Conservation (phyloP, 2,329 filamentous ascomycete genomes). For the Fusarium haematococcum region DNA sequence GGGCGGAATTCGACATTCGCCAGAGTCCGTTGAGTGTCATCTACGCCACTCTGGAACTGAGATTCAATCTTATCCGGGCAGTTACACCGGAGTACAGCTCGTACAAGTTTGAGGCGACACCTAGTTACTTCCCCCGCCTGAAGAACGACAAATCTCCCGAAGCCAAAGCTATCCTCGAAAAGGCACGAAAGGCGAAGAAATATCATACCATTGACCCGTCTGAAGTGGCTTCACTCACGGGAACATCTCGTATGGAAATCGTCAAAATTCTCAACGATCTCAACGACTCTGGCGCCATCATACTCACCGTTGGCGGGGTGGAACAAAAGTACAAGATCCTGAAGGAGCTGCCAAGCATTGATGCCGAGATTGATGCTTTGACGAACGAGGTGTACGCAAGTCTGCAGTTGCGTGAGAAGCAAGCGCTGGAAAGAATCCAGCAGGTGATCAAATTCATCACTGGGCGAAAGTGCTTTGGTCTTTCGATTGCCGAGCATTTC, state of each 20-base stretch:
- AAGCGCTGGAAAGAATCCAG: conserved; percentile 63
- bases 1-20: conserved; percentile 65
- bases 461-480: conserved; percentile 62
- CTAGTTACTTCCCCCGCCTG: conserved; percentile 47
- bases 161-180: conserved; percentile 57
- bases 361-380: conserved; percentile 57
- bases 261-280: conserved; percentile 67
- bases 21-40: conserved; percentile 62
- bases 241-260: conserved; percentile 58
- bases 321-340: conserved; percentile 66
- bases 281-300: conserved; percentile 61
- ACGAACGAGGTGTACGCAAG: conserved; percentile 61
- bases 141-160: conserved; percentile 54
- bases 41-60: conserved; percentile 71
- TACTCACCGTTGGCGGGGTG: conserved; percentile 64
- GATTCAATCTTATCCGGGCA: conserved; percentile 66
- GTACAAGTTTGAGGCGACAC: conserved; percentile 61
- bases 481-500: conserved; percentile 66
- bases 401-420: conserved; percentile 63
- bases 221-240: conserved; percentile 44
- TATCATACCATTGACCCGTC: conserved; percentile 63
- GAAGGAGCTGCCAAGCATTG: conserved; percentile 56
- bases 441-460: conserved; percentile 67
- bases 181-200: conserved; percentile 55
- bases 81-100: conserved; percentile 68